Conservation (phyloP, 202 grass and related monocot species). For the Dendrocalamus latiflorus region DNA sequence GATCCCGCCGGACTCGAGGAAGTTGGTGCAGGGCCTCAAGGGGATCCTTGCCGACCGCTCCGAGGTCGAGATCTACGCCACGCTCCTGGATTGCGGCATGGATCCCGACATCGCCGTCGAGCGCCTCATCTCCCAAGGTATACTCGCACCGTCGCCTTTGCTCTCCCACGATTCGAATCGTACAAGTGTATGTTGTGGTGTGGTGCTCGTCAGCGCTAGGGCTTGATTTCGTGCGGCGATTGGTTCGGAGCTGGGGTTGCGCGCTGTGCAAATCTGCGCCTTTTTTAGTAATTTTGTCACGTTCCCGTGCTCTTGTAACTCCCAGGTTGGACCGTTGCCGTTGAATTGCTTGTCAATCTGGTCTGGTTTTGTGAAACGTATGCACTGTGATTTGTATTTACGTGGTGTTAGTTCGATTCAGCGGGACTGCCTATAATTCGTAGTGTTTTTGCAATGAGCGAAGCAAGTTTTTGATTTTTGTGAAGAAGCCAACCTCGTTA, state of each 20-base stretch:
- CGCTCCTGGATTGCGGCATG: constrained; percentile 72
- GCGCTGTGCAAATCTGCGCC: background rate
- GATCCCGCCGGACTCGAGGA: constrained; percentile 63
- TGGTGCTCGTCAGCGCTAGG: too few species aligned
- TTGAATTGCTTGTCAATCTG: constrained; percentile 11
- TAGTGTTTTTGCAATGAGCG: background rate
- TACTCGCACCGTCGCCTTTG: background rate
- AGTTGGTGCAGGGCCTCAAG: constrained; percentile 66
- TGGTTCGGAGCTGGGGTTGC: background rate
- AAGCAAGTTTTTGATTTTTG: background rate
- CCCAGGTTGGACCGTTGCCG: background rate
- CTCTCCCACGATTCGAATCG: background rate
- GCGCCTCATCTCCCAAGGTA: constrained; percentile 65
- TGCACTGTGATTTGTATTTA: background rate
- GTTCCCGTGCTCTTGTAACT: background rate
- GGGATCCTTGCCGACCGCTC: constrained; percentile 68
- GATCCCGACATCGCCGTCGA: constrained; percentile 79
- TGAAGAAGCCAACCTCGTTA: background rate
- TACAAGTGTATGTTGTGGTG: background rate
- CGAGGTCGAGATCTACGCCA: constrained; percentile 67
- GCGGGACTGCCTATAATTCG: background rate
- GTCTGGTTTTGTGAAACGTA: background rate
- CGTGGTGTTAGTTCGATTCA: background rate
- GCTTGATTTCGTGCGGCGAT: constrained; percentile 6
- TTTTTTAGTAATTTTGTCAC: background rate